These are phyloP conservation scores for Chalciporus sphaerocephalus DNA, from an alignment of 768 basidiomycete genomes.

Conservation along the genomic window DNA sequence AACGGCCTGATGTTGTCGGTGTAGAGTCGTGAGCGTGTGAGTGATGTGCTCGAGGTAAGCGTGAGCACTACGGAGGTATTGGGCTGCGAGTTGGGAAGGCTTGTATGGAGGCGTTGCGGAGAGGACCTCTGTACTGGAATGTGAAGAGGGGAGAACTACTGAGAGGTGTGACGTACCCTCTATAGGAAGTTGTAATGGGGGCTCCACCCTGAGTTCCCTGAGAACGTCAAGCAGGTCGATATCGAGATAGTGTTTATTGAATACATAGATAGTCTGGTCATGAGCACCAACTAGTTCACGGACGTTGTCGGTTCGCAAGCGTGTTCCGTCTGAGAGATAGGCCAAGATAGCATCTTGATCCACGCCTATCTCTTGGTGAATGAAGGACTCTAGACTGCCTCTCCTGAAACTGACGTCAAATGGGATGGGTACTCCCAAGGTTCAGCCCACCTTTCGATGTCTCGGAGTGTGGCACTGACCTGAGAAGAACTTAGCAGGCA, in stretches of 20 bases:
- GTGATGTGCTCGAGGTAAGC: conserved; percentile 60
- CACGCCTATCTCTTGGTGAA: conserved; percentile 68
- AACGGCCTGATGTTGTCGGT: conserved; percentile 64
- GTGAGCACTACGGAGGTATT: conserved; percentile 61
- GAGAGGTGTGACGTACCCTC: conserved; percentile 47
- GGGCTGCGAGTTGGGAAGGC: conserved; percentile 59
- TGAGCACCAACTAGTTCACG: conserved; percentile 71
- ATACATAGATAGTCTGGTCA: conserved; percentile 82
- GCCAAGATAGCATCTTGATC: conserved; percentile 67
- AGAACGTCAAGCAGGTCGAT: conserved; percentile 63
- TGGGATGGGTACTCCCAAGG: conserved; percentile 1
- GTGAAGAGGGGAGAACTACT: background rate
- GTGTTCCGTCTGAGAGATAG: conserved; percentile 75
- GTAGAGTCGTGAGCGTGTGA: conserved; percentile 48
- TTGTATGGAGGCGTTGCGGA: conserved; percentile 70
- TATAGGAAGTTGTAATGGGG: conserved; percentile 63
- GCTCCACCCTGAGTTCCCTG: conserved; percentile 54
- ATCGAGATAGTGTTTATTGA: conserved; percentile 78
- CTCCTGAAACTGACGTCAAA: conserved; percentile 37
- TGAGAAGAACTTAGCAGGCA: conserved; percentile 2
- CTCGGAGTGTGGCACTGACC: conserved; percentile 64
- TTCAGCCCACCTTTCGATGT: conserved; percentile 63
- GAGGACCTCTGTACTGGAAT: conserved; percentile 44
- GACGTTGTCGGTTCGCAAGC: conserved; percentile 65
- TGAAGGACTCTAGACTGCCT: conserved; percentile 65